Evolutionary conservation across 805 yeast genomes (phyloP).

Genomic region (Spathaspora sp.): DNA sequence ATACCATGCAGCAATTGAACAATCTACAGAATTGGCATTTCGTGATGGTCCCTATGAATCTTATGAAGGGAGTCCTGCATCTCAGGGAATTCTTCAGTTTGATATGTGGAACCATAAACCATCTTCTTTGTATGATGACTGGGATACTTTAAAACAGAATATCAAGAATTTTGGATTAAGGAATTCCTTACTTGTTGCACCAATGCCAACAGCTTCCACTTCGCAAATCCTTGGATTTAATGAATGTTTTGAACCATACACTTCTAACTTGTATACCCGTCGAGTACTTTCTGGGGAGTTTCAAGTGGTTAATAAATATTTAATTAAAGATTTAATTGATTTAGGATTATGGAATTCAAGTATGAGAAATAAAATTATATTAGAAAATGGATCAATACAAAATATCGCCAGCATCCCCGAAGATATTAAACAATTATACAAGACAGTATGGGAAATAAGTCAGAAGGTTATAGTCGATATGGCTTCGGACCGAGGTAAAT

Average conservation of each 20-base stretch:
- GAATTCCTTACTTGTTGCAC: slow-evolving; percentile 85
- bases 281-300: slow-evolving; percentile 92
- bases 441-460: slow-evolving; percentile 95
- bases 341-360: slow-evolving; percentile 80
- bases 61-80: slow-evolving; percentile 85
- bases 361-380: slow-evolving; percentile 72
- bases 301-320: slow-evolving; percentile 86
- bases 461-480: slow-evolving; percentile 82
- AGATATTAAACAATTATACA: slow-evolving; percentile 73
- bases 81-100: slow-evolving; percentile 78
- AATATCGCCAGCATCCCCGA: slow-evolving; percentile 68
- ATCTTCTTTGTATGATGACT: slow-evolving; percentile 70
- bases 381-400: slow-evolving; percentile 84
- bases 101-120: slow-evolving; percentile 87
- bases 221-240: slow-evolving; percentile 92
- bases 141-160: slow-evolving; percentile 66
- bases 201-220: slow-evolving; percentile 98
- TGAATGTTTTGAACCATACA: slow-evolving; percentile 95
- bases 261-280: slow-evolving; percentile 88
- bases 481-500: slow-evolving; percentile 77
- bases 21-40: slow-evolving; percentile 77
- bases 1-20: slow-evolving; percentile 89
- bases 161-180: slow-evolving; percentile 68
- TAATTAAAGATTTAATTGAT: slow-evolving; percentile 76
- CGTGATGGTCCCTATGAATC: slow-evolving; percentile 66